Evolutionary conservation across 2,329 filamentous ascomycete species (phyloP), one percentile per base, ranked within the genome.

Genomic region (Cladophialophora psammophila): DNA sequence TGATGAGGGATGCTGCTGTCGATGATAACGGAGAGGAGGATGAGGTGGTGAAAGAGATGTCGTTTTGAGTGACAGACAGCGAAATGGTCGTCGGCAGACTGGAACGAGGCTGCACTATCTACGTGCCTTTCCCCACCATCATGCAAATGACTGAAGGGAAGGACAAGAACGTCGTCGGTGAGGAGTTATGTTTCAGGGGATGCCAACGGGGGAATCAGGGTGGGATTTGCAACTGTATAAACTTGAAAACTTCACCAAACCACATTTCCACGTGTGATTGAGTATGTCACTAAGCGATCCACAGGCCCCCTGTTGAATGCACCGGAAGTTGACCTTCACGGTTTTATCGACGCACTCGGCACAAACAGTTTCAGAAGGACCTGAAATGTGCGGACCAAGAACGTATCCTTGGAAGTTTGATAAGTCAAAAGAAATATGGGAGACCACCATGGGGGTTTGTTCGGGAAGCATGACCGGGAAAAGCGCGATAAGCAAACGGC

Each of bases 401-500:
- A 3, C 18, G 18, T 20, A 20, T n/a, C 26, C 45, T 50, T 9
- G 15, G 26, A 50, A 50, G 6, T 50, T 8, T 50, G 45, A 50
- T 50, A 50, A 50, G 45, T 50, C 8, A 8, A 50, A n/a, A 26
- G 26, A 20, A 26, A 50, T 6, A 26, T 50, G 45, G 20, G 45
- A 50, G 12, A 20, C 18, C 3, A 20, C 5, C 12, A 9, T 42
- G 40, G 40, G 15, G 52, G 32, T 35, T n/a, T 18, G 31, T 20
- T 20, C 50, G 45, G 40, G 36, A 38, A 36, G 34, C 32, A n/a
- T 20, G 45, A 35, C 59, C 59, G 59, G 59, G 34, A 26, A 40
- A 38, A 38, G 36, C 26, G 48, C 59, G 59, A 54, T 54, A 61
- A 61, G 59, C 59, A 61, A 54, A 9, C 15, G 35, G 34, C 48